Base-by-base conservation (phyloP, 352 stramenopile genomes). In the Globisporangium splendens region DNA sequence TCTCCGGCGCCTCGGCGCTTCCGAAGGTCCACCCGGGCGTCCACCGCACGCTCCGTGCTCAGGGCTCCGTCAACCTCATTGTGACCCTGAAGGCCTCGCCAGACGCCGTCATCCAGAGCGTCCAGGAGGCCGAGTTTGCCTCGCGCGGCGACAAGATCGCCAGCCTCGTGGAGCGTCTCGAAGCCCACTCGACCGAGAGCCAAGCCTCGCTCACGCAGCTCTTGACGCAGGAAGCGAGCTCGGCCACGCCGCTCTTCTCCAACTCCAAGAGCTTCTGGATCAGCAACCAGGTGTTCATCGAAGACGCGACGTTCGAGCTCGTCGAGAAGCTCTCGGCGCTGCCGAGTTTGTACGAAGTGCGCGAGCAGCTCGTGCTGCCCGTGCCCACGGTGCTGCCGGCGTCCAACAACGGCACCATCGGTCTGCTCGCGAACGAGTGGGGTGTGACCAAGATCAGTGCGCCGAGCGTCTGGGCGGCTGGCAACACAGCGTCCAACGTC, bases 21-120 rank as follows among this genome's bases (percentile, higher is more conserved):
- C 4, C 42, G 14, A 47, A 47, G 15, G n/a, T 46, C n/a, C 18
- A 47, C 5, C 50, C 50, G 15, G 38, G 21, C 2, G 69, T 73
- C 12, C 66, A 74, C 56, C 65, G 62, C 35, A 39, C 50, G 20
- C 59, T 77, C 1, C 56, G 54, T 8, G 22, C 22, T 8, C 53
- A 71, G 42, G 68, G 65, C 51, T 61, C 53, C 18, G 62, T 69
- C 33, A 73, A 77, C 56, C 35, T 77, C 47, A 62, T 77, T 22
- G 61, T 71, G 20, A 74, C 62, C 31, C 31, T 73, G 41, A 63
- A 60, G 46, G 46, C 50, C 20, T 46, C 48, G 28, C 63, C 58
- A 14, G 24, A 60, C 17, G 31, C 59, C 24, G 38, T 49, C 15
- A 14, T 72, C 39, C 48, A 50, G 8, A 47, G 60, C 15, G 46